These are phyloP conservation scores for Fusarium pseudograminearum DNA, from an alignment of 2,329 filamentous ascomycete genomes.

Conservation along the genomic window DNA sequence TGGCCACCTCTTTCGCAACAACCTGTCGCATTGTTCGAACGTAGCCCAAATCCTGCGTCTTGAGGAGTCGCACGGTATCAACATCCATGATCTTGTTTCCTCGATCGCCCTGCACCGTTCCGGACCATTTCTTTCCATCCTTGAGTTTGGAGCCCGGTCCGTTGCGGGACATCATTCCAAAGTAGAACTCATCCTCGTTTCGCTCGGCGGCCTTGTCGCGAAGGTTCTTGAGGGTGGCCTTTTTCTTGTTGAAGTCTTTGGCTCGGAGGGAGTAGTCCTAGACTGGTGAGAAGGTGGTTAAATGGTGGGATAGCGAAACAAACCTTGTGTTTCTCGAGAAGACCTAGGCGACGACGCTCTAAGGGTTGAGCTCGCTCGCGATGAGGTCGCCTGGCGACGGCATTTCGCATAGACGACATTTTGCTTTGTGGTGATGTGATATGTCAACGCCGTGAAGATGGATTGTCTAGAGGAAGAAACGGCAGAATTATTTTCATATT, in stretches of 20 bases:
- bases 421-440: slow-evolving; percentile 8
- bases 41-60: slow-evolving; percentile 77
- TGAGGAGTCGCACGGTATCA: slow-evolving; percentile 71
- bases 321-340: slow-evolving; percentile 96
- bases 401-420: slow-evolving; percentile 72
- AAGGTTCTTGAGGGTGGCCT: slow-evolving; percentile 69
- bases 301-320: slow-evolving; percentile 19
- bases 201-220: slow-evolving; percentile 72
- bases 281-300: slow-evolving; percentile 11
- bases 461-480: slow-evolving; percentile 5
- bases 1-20: slow-evolving; percentile 67
- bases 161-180: slow-evolving; percentile 73
- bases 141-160: slow-evolving; percentile 65
- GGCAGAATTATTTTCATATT: slow-evolving; percentile 54
- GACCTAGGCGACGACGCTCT: slow-evolving; percentile 86
- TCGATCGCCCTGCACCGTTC: slow-evolving; percentile 68
- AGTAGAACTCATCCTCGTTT: slow-evolving; percentile 81
- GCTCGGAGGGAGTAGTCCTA: slow-evolving; percentile 75
- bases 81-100: slow-evolving; percentile 67
- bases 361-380: slow-evolving; percentile 88
- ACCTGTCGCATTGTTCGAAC: slow-evolving; percentile 72
- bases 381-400: slow-evolving; percentile 84
- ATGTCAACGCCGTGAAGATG: slow-evolving; percentile 17
- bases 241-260: slow-evolving; percentile 74
- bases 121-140: slow-evolving; percentile 64